These are phyloP conservation scores for Pythium brassicae DNA, from an alignment of 352 stramenopile genomes.

Conservation along the genomic window DNA sequence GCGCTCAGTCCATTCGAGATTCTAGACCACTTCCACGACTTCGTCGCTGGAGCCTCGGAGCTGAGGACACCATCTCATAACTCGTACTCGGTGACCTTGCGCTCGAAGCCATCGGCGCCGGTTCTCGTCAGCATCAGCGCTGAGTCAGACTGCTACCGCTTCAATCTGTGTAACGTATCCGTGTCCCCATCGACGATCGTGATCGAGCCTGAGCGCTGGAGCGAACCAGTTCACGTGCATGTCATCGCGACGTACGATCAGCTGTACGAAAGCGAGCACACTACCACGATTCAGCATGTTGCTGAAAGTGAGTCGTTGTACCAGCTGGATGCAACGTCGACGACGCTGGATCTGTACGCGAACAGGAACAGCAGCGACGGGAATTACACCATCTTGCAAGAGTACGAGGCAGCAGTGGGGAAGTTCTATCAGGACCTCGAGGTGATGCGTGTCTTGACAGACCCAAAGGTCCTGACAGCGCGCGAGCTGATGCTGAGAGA, in stretches of 20 bases:
- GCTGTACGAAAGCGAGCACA: slow-evolving; percentile 51
- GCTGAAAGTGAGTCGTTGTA: slow-evolving; percentile 24
- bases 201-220: slow-evolving; percentile 47
- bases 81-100: slow-evolving; percentile 44
- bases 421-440: slow-evolving; percentile 28
- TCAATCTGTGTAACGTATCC: slow-evolving; percentile 65
- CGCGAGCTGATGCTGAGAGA: slow-evolving; percentile 20
- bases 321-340: slow-evolving; percentile 24
- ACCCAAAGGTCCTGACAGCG: not conserved
- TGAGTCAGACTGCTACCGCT: slow-evolving; percentile 64
- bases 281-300: slow-evolving; percentile 22
- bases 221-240: slow-evolving; percentile 26
- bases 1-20: slow-evolving; percentile 30
- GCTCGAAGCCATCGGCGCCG: slow-evolving; percentile 33
- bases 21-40: slow-evolving; percentile 71
- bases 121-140: slow-evolving; percentile 48
- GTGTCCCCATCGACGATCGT: slow-evolving; percentile 29
- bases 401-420: slow-evolving; percentile 13
- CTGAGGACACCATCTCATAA: slow-evolving; percentile 33
- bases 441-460: slow-evolving; percentile 12
- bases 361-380: not conserved
- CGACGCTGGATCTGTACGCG: slow-evolving; percentile 11
- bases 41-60: slow-evolving; percentile 23
- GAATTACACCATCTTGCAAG: slow-evolving; percentile 7
- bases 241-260: slow-evolving; percentile 53